These are phyloP conservation scores for Diaporthe vaccinii DNA, from an alignment of 2,329 filamentous ascomycete genomes.

Conservation along the genomic window DNA sequence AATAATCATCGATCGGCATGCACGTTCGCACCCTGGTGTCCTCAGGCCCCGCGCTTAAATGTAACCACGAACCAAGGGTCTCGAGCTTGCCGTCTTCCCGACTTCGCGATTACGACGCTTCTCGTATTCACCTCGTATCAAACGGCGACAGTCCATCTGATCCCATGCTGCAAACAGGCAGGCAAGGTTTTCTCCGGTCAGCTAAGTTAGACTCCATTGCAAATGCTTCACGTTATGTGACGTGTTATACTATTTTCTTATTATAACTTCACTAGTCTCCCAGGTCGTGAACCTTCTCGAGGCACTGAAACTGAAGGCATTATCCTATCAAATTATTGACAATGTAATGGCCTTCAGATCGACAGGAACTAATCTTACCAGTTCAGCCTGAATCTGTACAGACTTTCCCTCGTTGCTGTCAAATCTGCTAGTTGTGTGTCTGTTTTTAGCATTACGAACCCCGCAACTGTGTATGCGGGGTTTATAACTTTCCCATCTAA, in stretches of 20 bases:
- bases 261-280: not conserved
- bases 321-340: not conserved
- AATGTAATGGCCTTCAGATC: not conserved
- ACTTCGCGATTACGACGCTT: not conserved
- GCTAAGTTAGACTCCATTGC: not conserved
- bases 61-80: not conserved
- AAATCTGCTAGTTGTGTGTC: not conserved
- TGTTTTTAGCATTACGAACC: not conserved
- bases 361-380: not conserved
- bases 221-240: not conserved
- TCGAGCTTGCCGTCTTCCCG: not conserved
- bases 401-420: not conserved
- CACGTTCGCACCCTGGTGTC: not conserved
- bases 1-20: not conserved
- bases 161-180: not conserved
- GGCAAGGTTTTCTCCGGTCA: not conserved
- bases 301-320: not conserved
- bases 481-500: not conserved
- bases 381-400: not conserved
- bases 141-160: not conserved
- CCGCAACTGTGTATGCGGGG: not conserved
- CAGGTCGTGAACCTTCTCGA: not conserved
- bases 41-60: conserved; percentile 1
- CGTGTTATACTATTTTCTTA: too few species aligned
- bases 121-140: not conserved